A percentile compares a stretch with the other conserved stretches of the same genome.
These are phyloP conservation scores for Thermomyces lanuginosus DNA, from an alignment of 2,329 filamentous ascomycete species.

Conservation along the genomic window DNA sequence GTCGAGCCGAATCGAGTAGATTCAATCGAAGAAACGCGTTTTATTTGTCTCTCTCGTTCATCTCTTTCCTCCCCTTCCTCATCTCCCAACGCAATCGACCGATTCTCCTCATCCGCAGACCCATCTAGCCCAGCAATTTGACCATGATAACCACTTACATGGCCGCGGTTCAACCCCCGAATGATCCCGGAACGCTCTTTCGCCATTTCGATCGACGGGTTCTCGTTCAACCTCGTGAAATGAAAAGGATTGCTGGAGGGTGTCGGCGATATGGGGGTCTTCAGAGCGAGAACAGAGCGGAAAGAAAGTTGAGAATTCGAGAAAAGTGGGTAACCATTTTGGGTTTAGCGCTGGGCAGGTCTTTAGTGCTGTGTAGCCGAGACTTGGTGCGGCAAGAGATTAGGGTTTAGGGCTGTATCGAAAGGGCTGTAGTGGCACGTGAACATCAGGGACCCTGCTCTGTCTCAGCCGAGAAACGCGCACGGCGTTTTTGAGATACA, in stretches of 20 bases:
- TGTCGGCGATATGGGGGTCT: slow-evolving; percentile 15
- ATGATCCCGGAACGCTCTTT: slow-evolving; percentile 39
- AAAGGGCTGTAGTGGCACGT: slow-evolving; percentile 2
- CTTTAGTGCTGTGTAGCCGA: slow-evolving; percentile 21
- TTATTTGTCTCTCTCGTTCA: no score
- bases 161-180: slow-evolving; percentile 48
- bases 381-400: slow-evolving; percentile 14
- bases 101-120: no score
- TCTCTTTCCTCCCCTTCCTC: no score
- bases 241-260: slow-evolving; percentile 9
- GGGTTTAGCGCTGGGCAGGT: slow-evolving; percentile 1
- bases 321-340: slow-evolving; percentile 4
- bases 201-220: slow-evolving; percentile 31
- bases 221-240: slow-evolving; percentile 3
- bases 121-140: no score
- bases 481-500: no score
- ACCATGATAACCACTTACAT: no score
- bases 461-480: no score
- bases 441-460: no score
- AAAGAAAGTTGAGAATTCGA: slow-evolving; percentile 3
- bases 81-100: no score
- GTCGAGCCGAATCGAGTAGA: no score
- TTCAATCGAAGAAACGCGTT: no score
- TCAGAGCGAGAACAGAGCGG: slow-evolving; percentile 5
- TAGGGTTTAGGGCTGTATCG: slow-evolving; percentile 22